Evolutionary conservation across 1,284 basidiomycete genomes (phyloP).

Genomic region (Rhodotorula glutinis): DNA sequence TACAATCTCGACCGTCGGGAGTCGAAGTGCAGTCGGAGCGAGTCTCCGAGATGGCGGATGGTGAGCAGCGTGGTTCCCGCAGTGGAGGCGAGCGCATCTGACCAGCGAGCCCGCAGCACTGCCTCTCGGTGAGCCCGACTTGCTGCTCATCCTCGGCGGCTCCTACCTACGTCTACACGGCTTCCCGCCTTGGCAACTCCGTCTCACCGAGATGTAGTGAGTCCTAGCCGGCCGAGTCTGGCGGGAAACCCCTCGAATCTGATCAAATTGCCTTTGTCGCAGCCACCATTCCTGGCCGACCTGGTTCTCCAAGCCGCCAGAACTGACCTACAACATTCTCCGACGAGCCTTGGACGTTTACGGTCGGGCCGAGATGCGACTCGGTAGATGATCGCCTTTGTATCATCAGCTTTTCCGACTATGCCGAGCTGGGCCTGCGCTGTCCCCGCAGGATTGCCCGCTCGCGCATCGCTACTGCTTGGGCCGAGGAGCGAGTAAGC

Average conservation of each 20-base stretch:
- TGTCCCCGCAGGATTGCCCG: background rate
- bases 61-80: constrained; percentile 10
- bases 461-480: too few species aligned
- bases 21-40: constrained; percentile 3
- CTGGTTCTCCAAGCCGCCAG: constrained; percentile 32
- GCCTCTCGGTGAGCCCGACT: constrained; percentile 39
- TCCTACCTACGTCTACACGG: constrained; percentile 40
- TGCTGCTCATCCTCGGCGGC: constrained; percentile 41
- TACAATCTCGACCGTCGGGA: background rate
- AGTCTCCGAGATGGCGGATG: constrained; percentile 21
- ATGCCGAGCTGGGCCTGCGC: too few species aligned
- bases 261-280: background rate
- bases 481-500: too few species aligned
- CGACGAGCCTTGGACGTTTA: constrained; percentile 41
- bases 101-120: constrained; percentile 1
- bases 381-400: constrained; percentile 30
- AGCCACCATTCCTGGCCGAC: constrained; percentile 41
- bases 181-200: constrained; percentile 43
- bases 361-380: constrained; percentile 41
- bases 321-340: constrained; percentile 32
- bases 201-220: constrained; percentile 42
- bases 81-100: background rate
- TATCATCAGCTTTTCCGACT: background rate
- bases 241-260: background rate
- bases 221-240: constrained; percentile 1